Conservation (phyloP, 306 rosid species). For the Boehmeria nivea region DNA sequence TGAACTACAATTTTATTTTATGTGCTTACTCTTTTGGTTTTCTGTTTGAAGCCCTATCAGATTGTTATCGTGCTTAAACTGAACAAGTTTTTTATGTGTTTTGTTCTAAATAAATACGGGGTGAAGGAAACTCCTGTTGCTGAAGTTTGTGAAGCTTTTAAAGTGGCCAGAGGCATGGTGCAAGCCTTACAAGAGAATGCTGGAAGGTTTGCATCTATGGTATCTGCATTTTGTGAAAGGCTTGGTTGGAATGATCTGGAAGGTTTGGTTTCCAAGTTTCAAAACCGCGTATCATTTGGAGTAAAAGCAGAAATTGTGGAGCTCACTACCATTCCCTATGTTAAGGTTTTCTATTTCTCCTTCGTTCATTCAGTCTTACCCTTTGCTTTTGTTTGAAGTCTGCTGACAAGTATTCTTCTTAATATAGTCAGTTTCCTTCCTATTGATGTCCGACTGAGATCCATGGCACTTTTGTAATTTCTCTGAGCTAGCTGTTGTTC, state of each 20-base stretch:
- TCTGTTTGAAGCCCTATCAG: not conserved
- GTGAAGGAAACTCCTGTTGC: slow-evolving; percentile 80
- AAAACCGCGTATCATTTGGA: slow-evolving; percentile 93
- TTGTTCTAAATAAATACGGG: slow-evolving; percentile 9
- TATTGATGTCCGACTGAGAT: slow-evolving; percentile 9
- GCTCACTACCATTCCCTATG: slow-evolving; percentile 85
- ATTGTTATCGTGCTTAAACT: slow-evolving; percentile 1
- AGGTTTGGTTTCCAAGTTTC: slow-evolving; percentile 87
- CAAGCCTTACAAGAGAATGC: slow-evolving; percentile 96
- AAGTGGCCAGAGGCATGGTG: slow-evolving; percentile 96
- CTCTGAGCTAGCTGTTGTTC: slow-evolving; percentile 15
- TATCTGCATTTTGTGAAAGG: slow-evolving; percentile 88
- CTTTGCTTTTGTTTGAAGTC: not conserved
- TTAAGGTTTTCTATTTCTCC: slow-evolving; percentile 48
- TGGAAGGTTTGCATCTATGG: slow-evolving; percentile 98
- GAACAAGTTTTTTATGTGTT: slow-evolving; percentile 13
- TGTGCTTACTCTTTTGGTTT: not conserved
- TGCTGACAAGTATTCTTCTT: slow-evolving; percentile 11
- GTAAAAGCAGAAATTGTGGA: slow-evolving; percentile 93
- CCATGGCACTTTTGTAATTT: slow-evolving; percentile 4
- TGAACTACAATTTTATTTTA: not conserved
- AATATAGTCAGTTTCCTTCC: slow-evolving; percentile 11
- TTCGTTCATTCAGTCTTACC: no score
- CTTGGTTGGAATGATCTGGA: slow-evolving; percentile 95
- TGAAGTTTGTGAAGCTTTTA: slow-evolving; percentile 85